Base-by-base conservation (phyloP, 331 rosid species). In the Rosa hybrid region DNA sequence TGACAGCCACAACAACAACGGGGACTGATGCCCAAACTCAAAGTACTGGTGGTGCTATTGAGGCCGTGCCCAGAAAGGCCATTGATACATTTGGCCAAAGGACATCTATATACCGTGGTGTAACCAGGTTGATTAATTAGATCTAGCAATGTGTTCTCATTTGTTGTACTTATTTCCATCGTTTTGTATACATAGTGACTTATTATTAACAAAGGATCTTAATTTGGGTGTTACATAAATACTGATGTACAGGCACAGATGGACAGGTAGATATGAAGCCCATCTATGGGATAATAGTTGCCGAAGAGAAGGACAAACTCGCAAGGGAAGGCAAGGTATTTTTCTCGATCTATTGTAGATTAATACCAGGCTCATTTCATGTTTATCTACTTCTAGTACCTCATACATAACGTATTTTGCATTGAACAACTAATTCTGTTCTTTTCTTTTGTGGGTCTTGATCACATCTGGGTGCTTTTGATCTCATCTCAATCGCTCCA, bases 211-310 rank as follows among this genome's bases (percentile, higher is more conserved):
- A 13, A 0, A 63, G 68, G 39, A 27, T 20, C 23, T 30, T 53
- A 12, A 30, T 79, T 75, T 12, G 4, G 3, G 21, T 74, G 54
- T 21, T 30, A 46, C 27, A 25, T 49, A 42, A 21, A 8, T 72
- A 72, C 12, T 38, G 62, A 45, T 50, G 63, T 48, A 8, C 81
- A 94, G 98, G 86, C 98, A 94, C 81, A 89, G 98, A 83, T 94
- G 98, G 98, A 94, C 98, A 0, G 97, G 98, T 3, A 92, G 98
- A 87, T 94, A 94, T 80, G 98, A 94, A 79, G 98, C 98, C 82
- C 97, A 94, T 72, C 81, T 94, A 8, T 94, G 98, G 98, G 98
- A 94, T 75, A 94, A 94, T 67, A 94, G 97, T 86, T 94, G 98
- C 68, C 91, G 98, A 86, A 89, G 98, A 86, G 98, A 94, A 73